A percentile compares a stretch with the other conserved stretches of the same genome.
Evolutionary conservation across 441 rosid genomes (phyloP).

Genomic region (Cnidoscolus chayamansa): DNA sequence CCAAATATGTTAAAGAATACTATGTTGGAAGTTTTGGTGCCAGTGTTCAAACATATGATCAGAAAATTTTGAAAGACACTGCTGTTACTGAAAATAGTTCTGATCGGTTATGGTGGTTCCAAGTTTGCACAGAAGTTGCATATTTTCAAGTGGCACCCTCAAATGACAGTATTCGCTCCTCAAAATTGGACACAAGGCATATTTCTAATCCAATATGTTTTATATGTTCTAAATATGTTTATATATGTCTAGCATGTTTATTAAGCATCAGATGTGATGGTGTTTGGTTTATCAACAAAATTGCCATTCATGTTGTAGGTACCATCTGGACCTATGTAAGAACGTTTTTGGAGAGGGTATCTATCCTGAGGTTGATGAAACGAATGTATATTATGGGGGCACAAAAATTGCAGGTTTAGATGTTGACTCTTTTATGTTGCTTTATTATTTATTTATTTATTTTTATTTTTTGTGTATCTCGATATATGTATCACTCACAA

Average conservation of each 20-base stretch:
- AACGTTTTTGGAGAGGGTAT: slow-evolving; percentile 66
- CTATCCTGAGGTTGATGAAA: slow-evolving; percentile 74
- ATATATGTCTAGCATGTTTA: background rate
- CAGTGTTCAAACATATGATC: slow-evolving; percentile 50
- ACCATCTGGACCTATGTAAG: slow-evolving; percentile 86
- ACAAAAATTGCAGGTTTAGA: slow-evolving; percentile 64
- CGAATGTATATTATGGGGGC: slow-evolving; percentile 85
- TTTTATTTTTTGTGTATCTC: background rate
- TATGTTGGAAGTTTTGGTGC: slow-evolving; percentile 46
- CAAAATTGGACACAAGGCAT: slow-evolving; percentile 69
- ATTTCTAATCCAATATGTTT: slow-evolving; percentile 19
- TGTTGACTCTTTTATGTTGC: slow-evolving; percentile 19
- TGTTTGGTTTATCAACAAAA: slow-evolving; percentile 9
- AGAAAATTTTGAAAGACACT: slow-evolving; percentile 54
- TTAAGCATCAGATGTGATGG: background rate
- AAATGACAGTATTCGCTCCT: slow-evolving; percentile 81
- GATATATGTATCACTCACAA: background rate
- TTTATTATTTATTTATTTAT: background rate
- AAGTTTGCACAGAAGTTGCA: slow-evolving; percentile 91
- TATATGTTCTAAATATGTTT: background rate
- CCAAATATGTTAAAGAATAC: slow-evolving; percentile 59
- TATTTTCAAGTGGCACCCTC: slow-evolving; percentile 91
- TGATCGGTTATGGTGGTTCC: slow-evolving; percentile 94
- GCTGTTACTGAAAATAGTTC: slow-evolving; percentile 40
- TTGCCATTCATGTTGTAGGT: slow-evolving; percentile 37